These are phyloP conservation scores for Rutidosis leptorrhynchoides DNA, from an alignment of 129 eudicot genomes.

Conservation along the genomic window DNA sequence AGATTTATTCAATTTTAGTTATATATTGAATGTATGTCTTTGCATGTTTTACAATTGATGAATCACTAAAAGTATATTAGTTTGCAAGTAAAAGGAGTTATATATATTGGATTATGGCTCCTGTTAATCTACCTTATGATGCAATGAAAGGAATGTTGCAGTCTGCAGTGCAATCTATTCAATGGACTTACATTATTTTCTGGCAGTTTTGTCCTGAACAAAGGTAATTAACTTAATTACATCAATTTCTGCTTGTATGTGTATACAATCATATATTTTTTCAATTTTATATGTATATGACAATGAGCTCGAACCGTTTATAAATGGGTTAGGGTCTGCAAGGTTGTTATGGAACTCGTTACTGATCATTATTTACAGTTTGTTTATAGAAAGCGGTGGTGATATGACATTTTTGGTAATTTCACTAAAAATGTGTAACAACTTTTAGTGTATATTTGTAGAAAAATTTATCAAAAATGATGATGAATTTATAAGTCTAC, in stretches of 20 bases:
- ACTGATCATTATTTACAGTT: background rate
- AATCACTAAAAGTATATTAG: background rate
- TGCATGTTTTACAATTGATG: background rate
- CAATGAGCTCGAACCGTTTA: background rate
- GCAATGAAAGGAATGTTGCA: conserved; percentile 53
- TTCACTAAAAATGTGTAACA: no score
- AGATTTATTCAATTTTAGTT: no score
- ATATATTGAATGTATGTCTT: no score
- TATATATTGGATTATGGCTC: background rate
- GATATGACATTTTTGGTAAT: no score
- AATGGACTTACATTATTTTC: conserved; percentile 83
- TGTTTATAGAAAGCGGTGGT: no score
- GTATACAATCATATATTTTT: no score
- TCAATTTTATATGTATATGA: no score
- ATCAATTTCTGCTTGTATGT: background rate
- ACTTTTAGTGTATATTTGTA: no score
- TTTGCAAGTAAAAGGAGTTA: background rate
- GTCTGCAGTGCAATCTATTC: conserved; percentile 57
- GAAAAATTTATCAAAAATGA: no score
- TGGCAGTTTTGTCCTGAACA: conserved; percentile 67
- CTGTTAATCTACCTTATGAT: conserved; percentile 20
- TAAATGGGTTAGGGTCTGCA: background rate
- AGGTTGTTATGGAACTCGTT: no score
- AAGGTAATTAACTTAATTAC: conserved; percentile 38
- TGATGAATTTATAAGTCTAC: no score